phyloP scores from a whole-genome alignment of 176 grass and related monocot species.

The Eragrostis curvula region DNA sequence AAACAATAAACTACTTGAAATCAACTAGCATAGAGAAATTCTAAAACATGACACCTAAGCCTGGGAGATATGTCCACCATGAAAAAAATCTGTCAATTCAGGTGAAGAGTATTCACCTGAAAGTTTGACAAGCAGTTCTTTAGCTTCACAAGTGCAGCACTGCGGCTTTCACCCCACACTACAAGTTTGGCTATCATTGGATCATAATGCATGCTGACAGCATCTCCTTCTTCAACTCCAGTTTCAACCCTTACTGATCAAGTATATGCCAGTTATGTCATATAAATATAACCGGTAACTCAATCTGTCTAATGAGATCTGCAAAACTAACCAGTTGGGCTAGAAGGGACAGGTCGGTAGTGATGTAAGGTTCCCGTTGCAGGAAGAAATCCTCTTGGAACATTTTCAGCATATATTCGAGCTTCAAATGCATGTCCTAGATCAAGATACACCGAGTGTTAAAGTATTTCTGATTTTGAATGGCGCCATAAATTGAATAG shows the following conservation, averaged over 20 bases:
- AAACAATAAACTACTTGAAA: not conserved
- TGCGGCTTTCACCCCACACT: slow-evolving; percentile 88
- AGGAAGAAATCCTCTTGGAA: slow-evolving; percentile 94
- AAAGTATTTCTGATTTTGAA: slow-evolving; percentile 11
- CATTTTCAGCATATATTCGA: slow-evolving; percentile 98
- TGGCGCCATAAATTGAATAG: not conserved
- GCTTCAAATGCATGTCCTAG: slow-evolving; percentile 97
- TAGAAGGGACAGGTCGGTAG: slow-evolving; percentile 65
- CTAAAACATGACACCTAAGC: not conserved
- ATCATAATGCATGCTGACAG: slow-evolving; percentile 98
- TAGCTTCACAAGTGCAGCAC: slow-evolving; percentile 81
- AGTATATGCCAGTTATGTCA: slow-evolving; percentile 37
- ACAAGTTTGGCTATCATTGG: slow-evolving; percentile 99
- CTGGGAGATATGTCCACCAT: not conserved
- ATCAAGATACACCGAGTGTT: slow-evolving; percentile 30
- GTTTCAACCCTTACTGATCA: slow-evolving; percentile 95
- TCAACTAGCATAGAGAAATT: not conserved
- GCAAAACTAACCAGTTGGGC: slow-evolving; percentile 61
- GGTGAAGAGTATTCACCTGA: slow-evolving; percentile 61
- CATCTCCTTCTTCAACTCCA: slow-evolving; percentile 96
- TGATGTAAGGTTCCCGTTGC: slow-evolving; percentile 92
- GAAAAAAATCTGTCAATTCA: not conserved
- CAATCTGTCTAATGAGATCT: not conserved
- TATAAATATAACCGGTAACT: slow-evolving; percentile 17
- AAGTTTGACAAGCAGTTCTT: slow-evolving; percentile 85